These are phyloP conservation scores for Gossypium australe DNA, from an alignment of 345 rosid genomes.

Conservation along the genomic window DNA sequence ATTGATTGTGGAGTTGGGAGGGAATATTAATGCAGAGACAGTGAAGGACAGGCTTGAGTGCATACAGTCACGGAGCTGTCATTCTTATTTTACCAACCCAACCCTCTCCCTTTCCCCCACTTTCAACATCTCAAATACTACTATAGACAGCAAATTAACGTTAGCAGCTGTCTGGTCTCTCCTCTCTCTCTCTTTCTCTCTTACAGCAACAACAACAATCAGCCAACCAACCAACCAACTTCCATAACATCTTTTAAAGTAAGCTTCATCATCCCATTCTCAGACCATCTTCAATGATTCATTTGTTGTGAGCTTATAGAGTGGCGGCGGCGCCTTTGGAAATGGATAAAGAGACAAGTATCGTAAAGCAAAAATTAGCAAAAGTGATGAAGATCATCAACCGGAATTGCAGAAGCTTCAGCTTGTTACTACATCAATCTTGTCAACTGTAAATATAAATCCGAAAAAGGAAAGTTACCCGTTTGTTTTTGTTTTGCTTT, in stretches of 20 bases:
- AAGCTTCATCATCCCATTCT: constrained; percentile 21
- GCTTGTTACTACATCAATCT: neutral
- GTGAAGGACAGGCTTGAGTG: constrained; percentile 46
- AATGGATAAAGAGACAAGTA: neutral
- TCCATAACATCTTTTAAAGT: constrained; percentile 12
- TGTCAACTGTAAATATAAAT: constrained; percentile 4
- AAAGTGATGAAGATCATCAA: constrained; percentile 8
- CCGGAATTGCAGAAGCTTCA: constrained; percentile 3
- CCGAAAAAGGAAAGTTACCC: constrained; percentile 21
- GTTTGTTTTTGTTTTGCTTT: constrained; percentile 11
- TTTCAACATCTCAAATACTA: constrained; percentile 11
- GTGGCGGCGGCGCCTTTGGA: neutral
- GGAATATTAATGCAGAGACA: constrained; percentile 50
- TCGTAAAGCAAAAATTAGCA: constrained; percentile 9
- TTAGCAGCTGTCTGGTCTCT: constrained; percentile 46
- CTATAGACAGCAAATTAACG: constrained; percentile 43
- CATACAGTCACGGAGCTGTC: constrained; percentile 46
- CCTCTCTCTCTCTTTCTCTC: constrained; percentile 8
- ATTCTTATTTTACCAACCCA: constrained; percentile 35
- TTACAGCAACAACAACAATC: neutral
- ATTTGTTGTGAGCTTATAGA: neutral
- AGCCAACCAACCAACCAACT: neutral
- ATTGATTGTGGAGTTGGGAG: constrained; percentile 38
- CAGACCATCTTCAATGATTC: constrained; percentile 18
- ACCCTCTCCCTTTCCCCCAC: constrained; percentile 6